Evolutionary conservation across 1,284 basidiomycete species (phyloP).

Genomic region (Butyriboletus appendiculatus): DNA sequence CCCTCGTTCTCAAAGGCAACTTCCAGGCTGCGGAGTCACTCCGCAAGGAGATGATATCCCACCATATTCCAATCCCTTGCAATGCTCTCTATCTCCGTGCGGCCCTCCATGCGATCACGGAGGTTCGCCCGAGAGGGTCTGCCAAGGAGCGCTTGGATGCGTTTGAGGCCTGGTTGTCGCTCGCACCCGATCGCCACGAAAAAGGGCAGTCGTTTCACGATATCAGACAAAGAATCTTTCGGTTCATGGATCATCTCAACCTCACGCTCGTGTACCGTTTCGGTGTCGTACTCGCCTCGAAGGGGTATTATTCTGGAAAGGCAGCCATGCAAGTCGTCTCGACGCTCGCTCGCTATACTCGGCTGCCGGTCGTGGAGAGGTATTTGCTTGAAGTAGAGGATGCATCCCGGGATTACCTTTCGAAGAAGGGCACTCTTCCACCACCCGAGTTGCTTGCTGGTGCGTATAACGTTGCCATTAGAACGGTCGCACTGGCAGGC

Average conservation of each 20-base stretch:
- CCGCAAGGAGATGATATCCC: conserved; percentile 29
- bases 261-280: conserved; percentile 28
- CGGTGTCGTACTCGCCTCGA: conserved; percentile 29
- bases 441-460: conserved; percentile 11
- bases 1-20: conserved; percentile 23
- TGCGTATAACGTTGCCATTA: conserved; percentile 22
- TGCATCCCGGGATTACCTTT: conserved; percentile 11
- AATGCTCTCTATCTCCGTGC: conserved; percentile 28
- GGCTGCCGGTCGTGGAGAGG: conserved; percentile 11
- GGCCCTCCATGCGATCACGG: conserved; percentile 25
- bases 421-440: not conserved
- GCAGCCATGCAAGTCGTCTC: conserved; percentile 23
- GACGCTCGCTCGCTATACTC: conserved; percentile 29
- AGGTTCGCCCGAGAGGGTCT: conserved; percentile 4
- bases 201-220: conserved; percentile 21
- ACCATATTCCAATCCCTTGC: conserved; percentile 22
- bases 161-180: conserved; percentile 31
- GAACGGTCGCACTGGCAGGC: conserved; percentile 26
- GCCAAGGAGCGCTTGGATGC: conserved; percentile 14
- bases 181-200: conserved; percentile 26
- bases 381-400: conserved; percentile 27
- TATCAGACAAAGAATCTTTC: conserved; percentile 28
- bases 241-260: conserved; percentile 30
- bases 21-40: conserved; percentile 28
- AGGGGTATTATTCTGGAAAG: conserved; percentile 24